phyloP scores from a whole-genome alignment of 2,329 filamentous ascomycete genomes.

The Penicillium sp. region DNA sequence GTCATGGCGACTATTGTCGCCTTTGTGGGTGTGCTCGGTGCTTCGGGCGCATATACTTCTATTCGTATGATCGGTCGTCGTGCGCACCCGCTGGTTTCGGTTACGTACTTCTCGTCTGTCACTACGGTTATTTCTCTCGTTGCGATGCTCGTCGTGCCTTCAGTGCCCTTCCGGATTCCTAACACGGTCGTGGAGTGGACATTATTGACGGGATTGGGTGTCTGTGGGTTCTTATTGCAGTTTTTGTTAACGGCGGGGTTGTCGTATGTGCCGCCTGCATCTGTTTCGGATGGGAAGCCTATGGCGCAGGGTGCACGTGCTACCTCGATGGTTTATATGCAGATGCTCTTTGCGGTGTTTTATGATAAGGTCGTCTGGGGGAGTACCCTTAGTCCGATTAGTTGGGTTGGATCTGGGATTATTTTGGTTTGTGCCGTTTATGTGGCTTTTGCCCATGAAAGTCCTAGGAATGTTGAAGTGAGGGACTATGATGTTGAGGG shows the following conservation, averaged over 20 bases:
- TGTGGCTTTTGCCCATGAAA: slow-evolving; percentile 52
- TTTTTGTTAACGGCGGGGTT: slow-evolving; percentile 78
- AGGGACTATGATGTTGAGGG: slow-evolving; percentile 4
- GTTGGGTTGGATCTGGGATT: slow-evolving; percentile 60
- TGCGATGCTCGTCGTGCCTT: slow-evolving; percentile 57
- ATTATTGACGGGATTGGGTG: slow-evolving; percentile 65
- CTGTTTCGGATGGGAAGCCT: slow-evolving; percentile 7
- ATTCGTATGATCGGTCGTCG: slow-evolving; percentile 77
- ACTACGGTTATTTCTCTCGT: slow-evolving; percentile 66
- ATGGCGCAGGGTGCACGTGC: slow-evolving; percentile 46
- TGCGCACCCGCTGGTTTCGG: slow-evolving; percentile 76
- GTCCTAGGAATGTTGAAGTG: neutral
- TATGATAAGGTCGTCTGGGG: slow-evolving; percentile 65
- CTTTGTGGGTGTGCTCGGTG: slow-evolving; percentile 73
- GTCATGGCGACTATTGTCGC: slow-evolving; percentile 68
- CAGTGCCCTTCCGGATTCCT: slow-evolving; percentile 58
- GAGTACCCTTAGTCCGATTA: slow-evolving; percentile 55
- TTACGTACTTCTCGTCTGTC: slow-evolving; percentile 77
- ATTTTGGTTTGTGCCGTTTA: slow-evolving; percentile 66
- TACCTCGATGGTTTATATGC: slow-evolving; percentile 66
- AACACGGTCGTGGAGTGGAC: slow-evolving; percentile 59
- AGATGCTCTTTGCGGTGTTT: slow-evolving; percentile 66
- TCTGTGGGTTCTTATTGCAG: slow-evolving; percentile 80
- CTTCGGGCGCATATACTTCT: slow-evolving; percentile 70
- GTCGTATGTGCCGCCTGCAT: slow-evolving; percentile 62